Base-by-base conservation (phyloP, 202 grass and related monocot species). In the Thinopyrum obtusiflorum region DNA sequence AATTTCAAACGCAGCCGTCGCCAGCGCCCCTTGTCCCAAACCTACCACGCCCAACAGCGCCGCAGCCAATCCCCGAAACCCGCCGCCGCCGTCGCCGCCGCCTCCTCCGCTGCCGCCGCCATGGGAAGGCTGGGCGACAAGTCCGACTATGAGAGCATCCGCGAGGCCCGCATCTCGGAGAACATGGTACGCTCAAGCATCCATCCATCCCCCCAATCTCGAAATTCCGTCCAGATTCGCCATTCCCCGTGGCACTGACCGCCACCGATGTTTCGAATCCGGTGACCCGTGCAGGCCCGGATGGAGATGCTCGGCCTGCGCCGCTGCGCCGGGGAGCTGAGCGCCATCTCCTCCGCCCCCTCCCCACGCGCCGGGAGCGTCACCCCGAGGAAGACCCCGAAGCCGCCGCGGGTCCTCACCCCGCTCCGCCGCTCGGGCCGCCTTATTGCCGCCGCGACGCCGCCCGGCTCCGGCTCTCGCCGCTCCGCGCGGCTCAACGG, bases 301-400 rank as follows among this genome's bases (percentile, higher is more conserved):
- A 93, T 97, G 95, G 87, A 94, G 91, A 85, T 83, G 69, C 89
- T 97, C 29, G 95, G 95, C 73, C 75, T 97, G 31, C 89, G 28
- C 25, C 87, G 79, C 24, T 82, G 84, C 26, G 87, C 83, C 12
- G 84, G 83, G 71, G 95, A 97, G 81, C 87, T 93, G 39, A 86
- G 81, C 59, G 47, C 73, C 65, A 75, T 92, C 11, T 39, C 83
- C 39, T 85, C 87, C n/a, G 36, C 85, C n/a, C 72, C 86, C 47
- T 47, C 36, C 62, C 63, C 31, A 51, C 84, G 84, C 84, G 57
- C 55, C 65, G 76, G 65, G 28, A 86, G 70, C 57, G 63, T 28
- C 47, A 71, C 68, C 42, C 47, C 63, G 3, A 89, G 83, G 78
- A 91, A 82, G 87, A 73, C 65, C 12, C 72, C 85, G 21, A 85